Conservation (phyloP, 768 basidiomycete species). For the Strobilomyces confusus region DNA sequence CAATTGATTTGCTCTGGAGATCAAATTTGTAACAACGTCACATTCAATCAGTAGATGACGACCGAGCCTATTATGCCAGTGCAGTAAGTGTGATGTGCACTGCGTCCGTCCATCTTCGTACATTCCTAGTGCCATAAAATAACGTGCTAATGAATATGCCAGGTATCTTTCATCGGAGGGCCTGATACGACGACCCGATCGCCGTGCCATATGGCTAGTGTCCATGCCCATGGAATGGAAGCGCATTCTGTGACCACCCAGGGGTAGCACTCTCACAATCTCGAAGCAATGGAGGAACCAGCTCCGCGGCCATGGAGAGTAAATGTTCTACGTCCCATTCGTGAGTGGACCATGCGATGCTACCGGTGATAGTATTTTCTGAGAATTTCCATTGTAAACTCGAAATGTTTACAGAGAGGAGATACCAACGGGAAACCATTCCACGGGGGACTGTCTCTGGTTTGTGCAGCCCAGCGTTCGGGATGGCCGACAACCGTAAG, state of each 20-base stretch:
- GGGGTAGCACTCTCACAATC: not conserved
- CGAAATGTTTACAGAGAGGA: not conserved
- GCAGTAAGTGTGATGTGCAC: too few species aligned
- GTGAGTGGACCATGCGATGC: slow-evolving; percentile 6
- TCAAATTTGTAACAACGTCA: too few species aligned
- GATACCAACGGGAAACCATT: slow-evolving; percentile 11
- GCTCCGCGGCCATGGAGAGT: not conserved
- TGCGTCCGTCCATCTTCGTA: too few species aligned
- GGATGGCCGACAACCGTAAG: slow-evolving; percentile 12
- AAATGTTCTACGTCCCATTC: slow-evolving; percentile 3
- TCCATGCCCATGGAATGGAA: not conserved
- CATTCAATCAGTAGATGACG: too few species aligned
- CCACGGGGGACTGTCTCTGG: not conserved
- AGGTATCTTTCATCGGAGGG: not conserved
- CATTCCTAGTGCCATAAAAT: not conserved
- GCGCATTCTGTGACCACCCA: slow-evolving; percentile 7
- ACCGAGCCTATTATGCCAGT: too few species aligned
- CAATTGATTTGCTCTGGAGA: too few species aligned
- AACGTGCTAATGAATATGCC: slow-evolving; percentile 6
- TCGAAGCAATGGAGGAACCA: not conserved
- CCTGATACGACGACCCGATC: not conserved
- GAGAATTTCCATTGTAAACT: not conserved
- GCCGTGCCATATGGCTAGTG: slow-evolving; percentile 8
- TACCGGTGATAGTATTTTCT: slow-evolving; percentile 9
- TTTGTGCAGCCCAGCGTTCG: not conserved